Evolutionary conservation across 176 grass and related monocot species (phyloP).

Genomic region (Typha latifolia): DNA sequence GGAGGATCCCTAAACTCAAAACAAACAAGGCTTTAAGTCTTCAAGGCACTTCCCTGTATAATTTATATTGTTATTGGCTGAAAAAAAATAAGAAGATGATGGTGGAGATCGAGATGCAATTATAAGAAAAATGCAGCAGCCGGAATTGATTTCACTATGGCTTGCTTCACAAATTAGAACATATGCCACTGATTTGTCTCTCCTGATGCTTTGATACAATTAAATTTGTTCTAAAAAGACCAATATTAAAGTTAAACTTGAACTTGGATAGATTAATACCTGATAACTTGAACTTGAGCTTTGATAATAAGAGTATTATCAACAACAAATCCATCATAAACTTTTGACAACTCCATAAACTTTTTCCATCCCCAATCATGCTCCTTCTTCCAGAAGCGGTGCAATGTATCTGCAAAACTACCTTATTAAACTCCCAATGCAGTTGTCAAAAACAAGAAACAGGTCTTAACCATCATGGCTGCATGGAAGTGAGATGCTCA

Average conservation of each 20-base stretch:
- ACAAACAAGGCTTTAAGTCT: no score
- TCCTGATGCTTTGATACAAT: background rate
- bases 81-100: no score
- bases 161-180: no score
- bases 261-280: conserved; percentile 41
- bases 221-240: background rate
- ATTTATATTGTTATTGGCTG: no score
- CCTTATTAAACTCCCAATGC: conserved; percentile 29
- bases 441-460: conserved; percentile 19
- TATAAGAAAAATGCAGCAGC: no score
- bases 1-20: no score
- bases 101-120: no score
- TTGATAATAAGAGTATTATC: conserved; percentile 92
- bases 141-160: no score
- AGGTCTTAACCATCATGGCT: conserved; percentile 1
- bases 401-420: conserved; percentile 92
- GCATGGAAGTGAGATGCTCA: conserved; percentile 3
- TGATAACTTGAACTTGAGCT: conserved; percentile 99
- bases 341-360: conserved; percentile 98
- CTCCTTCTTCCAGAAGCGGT: conserved; percentile 99
- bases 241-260: conserved; percentile 2
- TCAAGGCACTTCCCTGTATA: no score
- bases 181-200: no score
- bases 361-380: conserved; percentile 99
- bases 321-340: conserved; percentile 84